Evolutionary conservation across 164 flowering plant genomes (phyloP), one percentile per base, ranked within the genome.

Genomic region (Stephania yunnanensis): DNA sequence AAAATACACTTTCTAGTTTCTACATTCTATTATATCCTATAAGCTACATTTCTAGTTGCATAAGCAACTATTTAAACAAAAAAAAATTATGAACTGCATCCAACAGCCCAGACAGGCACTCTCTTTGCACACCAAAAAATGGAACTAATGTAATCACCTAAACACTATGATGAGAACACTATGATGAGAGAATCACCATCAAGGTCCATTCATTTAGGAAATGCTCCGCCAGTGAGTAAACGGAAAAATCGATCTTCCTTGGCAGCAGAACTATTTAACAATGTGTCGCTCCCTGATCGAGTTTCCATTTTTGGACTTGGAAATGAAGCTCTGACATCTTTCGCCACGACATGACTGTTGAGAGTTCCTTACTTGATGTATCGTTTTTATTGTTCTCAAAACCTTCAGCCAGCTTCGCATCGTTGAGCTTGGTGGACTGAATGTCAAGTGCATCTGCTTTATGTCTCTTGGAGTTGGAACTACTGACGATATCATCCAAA

Each of bases 211-310:
- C 29, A 20, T 22, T 83, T 74, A 86, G 73, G 86, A 86, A 22
- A 46, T 48, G 70, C 71, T 82, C 85, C 88, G 74, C 80, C 84
- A 72, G 83, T 77, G 36, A 89, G 88, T 68, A 91, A 78, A 80
- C 75, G 82, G 78, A 85, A 87, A 63, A 89, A 82, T 2, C 86
- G 66, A 81, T 87, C 89, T 73, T 79, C 84, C 8, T 74, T 61
- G 2, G 78, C 82, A 70, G 50, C 64, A 30, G 70, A 2, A 71
- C 74, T 71, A 55, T 9, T 61, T 19, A 6, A 61, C 46, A 9
- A n/a, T 22, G 30, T 72, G 22, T 25, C 15, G 4, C 45, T 25
- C 61, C 30, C 20, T 46, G 70, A 76, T 74, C 72, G 30, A 46
- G 1, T 66, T 36, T 36, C 42, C 42, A 36, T 36, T 36, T 36